Base-by-base conservation (phyloP, 2,329 filamentous ascomycete genomes). In the Macroventuria anomochaeta region DNA sequence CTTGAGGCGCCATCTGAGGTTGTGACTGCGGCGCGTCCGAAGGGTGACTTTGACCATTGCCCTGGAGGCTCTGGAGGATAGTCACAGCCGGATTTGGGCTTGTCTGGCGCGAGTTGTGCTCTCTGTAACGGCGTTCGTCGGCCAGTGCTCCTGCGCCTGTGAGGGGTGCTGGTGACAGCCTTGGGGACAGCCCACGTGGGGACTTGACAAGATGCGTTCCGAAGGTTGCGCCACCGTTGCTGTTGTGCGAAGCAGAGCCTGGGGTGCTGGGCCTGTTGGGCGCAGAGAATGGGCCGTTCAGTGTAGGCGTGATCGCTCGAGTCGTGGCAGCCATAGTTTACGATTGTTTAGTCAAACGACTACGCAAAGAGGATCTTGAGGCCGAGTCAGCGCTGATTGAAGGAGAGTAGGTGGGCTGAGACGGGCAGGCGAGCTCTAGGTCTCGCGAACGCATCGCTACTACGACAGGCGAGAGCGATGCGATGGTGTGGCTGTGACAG, bases 141-240 rank as follows among this genome's bases (percentile, higher is more conserved):
- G 76, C 77, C 62, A 81, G 70, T 33, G 79, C 80, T 51, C 76
- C 77, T 17, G 77, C 77, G 39, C 78, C 80, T 0, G 80, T 80
- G 21, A 82, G 71, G 29, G 75, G 74, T 52, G 71, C 69, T 2
- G 77, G 76, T 13, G 75, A 77, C 29, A 67, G 69, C 53, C 69
- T 63, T 7, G 76, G 75, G 28, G 77, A 79, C 40, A 76, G 61
- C 7, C 70, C 72, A 51, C 74, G 73, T 18, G 74, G 75, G 8
- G 76, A 76, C 53, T 76, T 79, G 43, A 78, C 76, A 44, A 77
- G 68, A 53, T 74, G 70, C 20, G 71, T 63, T 18, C 68, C 71
- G 56, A 77, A 65, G 55, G 68, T 70, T 18, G 71, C 67, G 52
- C 63, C 63, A 17, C 65, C 46, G 59, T 65, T 63, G 26, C 63